Evolutionary conservation across 2,329 filamentous ascomycete species (phyloP).

Genomic region (Aspergillus luchuensis): DNA sequence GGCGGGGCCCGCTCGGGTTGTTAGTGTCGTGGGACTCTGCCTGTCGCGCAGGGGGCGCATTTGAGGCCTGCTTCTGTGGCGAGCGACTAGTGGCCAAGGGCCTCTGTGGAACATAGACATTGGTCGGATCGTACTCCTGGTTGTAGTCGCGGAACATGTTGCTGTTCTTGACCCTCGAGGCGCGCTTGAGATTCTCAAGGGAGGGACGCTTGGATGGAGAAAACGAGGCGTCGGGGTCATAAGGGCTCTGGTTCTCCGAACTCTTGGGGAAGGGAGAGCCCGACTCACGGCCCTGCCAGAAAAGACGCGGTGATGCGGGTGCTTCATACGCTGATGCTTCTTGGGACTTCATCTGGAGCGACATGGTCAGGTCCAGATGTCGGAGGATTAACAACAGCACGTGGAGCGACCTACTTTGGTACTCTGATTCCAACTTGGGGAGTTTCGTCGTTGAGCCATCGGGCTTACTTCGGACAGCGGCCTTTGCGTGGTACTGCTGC

Average conservation of each 20-base stretch:
- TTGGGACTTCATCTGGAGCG: slow-evolving; percentile 68
- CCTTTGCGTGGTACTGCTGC: slow-evolving; percentile 62
- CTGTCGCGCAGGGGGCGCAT: slow-evolving; percentile 60
- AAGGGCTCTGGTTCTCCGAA: slow-evolving; percentile 68
- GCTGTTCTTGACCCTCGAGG: slow-evolving; percentile 96
- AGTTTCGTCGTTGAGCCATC: slow-evolving; percentile 84
- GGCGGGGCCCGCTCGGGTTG: slow-evolving; percentile 34
- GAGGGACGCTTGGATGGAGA: slow-evolving; percentile 81
- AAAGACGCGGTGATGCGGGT: slow-evolving; percentile 74
- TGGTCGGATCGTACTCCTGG: slow-evolving; percentile 85
- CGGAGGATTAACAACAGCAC: background rate
- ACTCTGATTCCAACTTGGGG: slow-evolving; percentile 80
- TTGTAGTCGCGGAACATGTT: slow-evolving; percentile 94
- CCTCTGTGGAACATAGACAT: slow-evolving; percentile 75
- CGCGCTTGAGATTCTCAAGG: slow-evolving; percentile 91
- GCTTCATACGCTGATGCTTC: slow-evolving; percentile 72
- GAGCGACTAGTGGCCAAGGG: slow-evolving; percentile 68
- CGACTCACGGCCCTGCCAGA: slow-evolving; percentile 80
- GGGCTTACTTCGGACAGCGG: slow-evolving; percentile 88
- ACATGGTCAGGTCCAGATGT: slow-evolving; percentile 22
- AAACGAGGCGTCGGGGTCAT: slow-evolving; percentile 63
- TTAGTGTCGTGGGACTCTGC: slow-evolving; percentile 18
- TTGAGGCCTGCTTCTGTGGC: slow-evolving; percentile 64
- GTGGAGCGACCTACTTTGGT: slow-evolving; percentile 60
- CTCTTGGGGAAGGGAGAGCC: slow-evolving; percentile 66